These are phyloP conservation scores for Scutellaria galericulata DNA, from an alignment of 257 asterid species.

Conservation along the genomic window DNA sequence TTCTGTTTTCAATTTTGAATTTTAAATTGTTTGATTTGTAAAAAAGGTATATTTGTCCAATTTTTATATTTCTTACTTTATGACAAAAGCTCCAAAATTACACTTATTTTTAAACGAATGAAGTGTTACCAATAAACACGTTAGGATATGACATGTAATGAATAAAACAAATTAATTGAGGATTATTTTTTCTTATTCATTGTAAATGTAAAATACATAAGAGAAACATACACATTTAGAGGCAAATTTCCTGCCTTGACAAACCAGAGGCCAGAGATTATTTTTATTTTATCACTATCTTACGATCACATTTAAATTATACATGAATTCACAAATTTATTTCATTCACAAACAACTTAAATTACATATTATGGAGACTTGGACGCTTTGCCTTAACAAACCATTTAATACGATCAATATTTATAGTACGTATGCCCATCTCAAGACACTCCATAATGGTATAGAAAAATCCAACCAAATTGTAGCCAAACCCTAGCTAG, in stretches of 20 bases:
- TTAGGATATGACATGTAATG: no score
- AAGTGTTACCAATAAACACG: no score
- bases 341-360: background rate
- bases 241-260: slow-evolving; percentile 18
- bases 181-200: background rate
- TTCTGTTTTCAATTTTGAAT: no score
- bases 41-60: no score
- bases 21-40: no score
- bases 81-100: no score
- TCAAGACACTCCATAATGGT: slow-evolving; percentile 43
- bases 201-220: slow-evolving; percentile 6
- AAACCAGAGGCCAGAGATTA: background rate
- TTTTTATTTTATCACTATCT: background rate
- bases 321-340: background rate
- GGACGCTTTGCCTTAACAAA: slow-evolving; percentile 49
- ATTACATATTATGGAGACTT: slow-evolving; percentile 37
- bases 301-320: background rate
- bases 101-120: no score
- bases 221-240: slow-evolving; percentile 3
- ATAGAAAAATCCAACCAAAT: background rate
- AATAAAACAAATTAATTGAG: background rate
- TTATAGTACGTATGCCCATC: slow-evolving; percentile 44
- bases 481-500: slow-evolving; percentile 22
- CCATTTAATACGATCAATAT: background rate
- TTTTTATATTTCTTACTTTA: no score